Percentiles rank a stretch among this genome's conserved stretches.
phyloP scores from a whole-genome alignment of 2,329 filamentous ascomycete genomes.

The Hypoxylon sp. region DNA sequence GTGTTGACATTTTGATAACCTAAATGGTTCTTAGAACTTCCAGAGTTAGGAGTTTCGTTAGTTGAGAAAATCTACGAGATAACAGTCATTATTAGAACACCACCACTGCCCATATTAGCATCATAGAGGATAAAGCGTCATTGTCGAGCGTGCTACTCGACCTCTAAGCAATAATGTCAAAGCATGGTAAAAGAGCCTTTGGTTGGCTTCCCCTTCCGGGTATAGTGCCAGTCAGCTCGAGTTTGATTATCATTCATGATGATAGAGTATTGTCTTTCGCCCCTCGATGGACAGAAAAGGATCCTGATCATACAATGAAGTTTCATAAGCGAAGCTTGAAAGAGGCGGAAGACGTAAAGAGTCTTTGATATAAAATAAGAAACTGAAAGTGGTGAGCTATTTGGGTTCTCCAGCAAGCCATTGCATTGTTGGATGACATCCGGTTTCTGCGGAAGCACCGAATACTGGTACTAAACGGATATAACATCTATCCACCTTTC shows the following conservation, averaged over 20 bases:
- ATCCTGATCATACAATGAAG: constrained; percentile 21
- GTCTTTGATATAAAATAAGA: constrained; percentile 25
- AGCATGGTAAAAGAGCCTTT: constrained; percentile 42
- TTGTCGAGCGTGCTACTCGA: constrained; percentile 41
- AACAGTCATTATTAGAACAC: constrained; percentile 6
- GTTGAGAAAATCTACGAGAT: constrained; percentile 10
- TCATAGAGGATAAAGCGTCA: constrained; percentile 47
- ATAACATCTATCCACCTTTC: not conserved
- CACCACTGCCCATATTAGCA: constrained; percentile 42
- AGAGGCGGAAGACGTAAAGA: constrained; percentile 16
- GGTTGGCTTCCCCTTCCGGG: constrained; percentile 45
- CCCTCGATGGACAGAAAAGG: constrained; percentile 13
- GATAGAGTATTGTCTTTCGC: constrained; percentile 24
- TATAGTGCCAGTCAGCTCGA: constrained; percentile 7
- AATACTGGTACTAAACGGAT: not conserved
- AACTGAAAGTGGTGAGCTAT: constrained; percentile 6
- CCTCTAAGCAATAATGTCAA: constrained; percentile 43
- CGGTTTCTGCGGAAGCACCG: not conserved
- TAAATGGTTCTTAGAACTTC: constrained; percentile 38
- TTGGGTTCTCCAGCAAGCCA: constrained; percentile 20
- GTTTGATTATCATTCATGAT: constrained; percentile 17
- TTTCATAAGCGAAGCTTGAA: constrained; percentile 21
- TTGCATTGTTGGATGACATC: constrained; percentile 32
- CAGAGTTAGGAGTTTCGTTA: constrained; percentile 34
- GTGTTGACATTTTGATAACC: constrained; percentile 44